Evolutionary conservation across 2,329 filamentous ascomycete species (phyloP).

Genomic region (Neocatenulostroma microsporum): DNA sequence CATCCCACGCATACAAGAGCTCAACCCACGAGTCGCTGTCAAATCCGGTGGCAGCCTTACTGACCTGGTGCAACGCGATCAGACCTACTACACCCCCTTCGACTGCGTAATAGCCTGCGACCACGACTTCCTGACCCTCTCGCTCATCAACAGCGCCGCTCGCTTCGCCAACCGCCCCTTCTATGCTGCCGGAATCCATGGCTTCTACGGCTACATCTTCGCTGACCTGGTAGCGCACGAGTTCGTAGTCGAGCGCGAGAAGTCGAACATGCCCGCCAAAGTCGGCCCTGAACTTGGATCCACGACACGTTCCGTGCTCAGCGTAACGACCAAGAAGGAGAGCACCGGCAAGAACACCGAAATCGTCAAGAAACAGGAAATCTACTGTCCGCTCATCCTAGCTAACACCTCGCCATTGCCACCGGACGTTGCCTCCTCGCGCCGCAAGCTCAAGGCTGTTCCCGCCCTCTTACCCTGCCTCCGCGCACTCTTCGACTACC

Average conservation of each 20-base stretch:
- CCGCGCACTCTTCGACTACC: constrained; percentile 84
- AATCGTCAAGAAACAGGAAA: constrained; percentile 82
- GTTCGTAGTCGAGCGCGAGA: constrained; percentile 78
- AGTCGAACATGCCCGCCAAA: constrained; percentile 59
- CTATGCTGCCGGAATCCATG: constrained; percentile 80
- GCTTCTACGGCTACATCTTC: constrained; percentile 92
- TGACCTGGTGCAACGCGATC: constrained; percentile 62
- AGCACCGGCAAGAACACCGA: constrained; percentile 64
- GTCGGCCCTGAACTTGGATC: constrained; percentile 62
- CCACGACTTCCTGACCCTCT: constrained; percentile 64
- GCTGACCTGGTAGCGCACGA: constrained; percentile 85
- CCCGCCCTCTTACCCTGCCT: constrained; percentile 77
- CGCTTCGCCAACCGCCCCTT: constrained; percentile 71
- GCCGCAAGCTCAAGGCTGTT: constrained; percentile 64
- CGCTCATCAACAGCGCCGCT: constrained; percentile 77
- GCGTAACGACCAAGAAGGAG: constrained; percentile 61
- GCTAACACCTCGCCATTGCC: constrained; percentile 68
- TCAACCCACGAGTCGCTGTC: constrained; percentile 83
- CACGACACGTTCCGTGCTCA: constrained; percentile 65
- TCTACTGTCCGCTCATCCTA: constrained; percentile 82
- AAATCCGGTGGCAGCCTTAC: constrained; percentile 39
- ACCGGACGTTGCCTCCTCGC: constrained; percentile 59
- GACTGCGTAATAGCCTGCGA: constrained; percentile 88
- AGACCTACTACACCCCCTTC: constrained; percentile 69
- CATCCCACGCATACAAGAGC: constrained; percentile 65